Base-by-base conservation (phyloP, 306 rosid genomes). In the Lathyrus sativus region DNA sequence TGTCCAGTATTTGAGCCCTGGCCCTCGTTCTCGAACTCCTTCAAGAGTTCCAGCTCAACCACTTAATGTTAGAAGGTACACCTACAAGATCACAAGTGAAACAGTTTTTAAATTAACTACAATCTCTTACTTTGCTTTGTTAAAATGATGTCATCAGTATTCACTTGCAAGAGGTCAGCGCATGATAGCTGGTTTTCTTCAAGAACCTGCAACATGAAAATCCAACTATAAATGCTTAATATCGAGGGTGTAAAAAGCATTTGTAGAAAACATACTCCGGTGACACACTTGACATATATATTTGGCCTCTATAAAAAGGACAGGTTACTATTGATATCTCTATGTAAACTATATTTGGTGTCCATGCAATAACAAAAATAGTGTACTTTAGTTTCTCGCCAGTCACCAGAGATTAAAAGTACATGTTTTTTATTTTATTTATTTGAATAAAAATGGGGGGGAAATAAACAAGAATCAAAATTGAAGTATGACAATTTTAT, bases 181-280 rank as follows among this genome's bases (percentile, higher is more conserved):
- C 97, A 93, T 37, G 85, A 86, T 64, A 93, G 78, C 74, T 85
- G 88, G 82, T 93, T 80, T 61, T 88, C 97, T 78, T 93, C 97
- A 3, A 93, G 92, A 84, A 93, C 99, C 99, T 93, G 81, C 48
- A 73, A 81, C 71, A 44, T 28, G 29, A 65, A 75, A 55, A 46
- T 64, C 28, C 72, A 75, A 41, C 42, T 15, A 70, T 68, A 7
- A 78, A 42, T 76, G 24, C 10, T 69, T 74, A 29, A 57, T 9
- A 64, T 59, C 68, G 77, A 68, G 31, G 46, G 71, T 13, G 33
- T 39, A 41, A 68, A 73, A 62, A 28, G 7, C 62, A 72, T 43
- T 19, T 31, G 26, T 35, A 2, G 17, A 55, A 12, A 46, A 15
- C 38, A 41, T 37, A 19, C 33, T 48, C 53, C 14, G 31, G 55